phyloP scores from a whole-genome alignment of 208 protist species.

The Giardia duodenalis region DNA sequence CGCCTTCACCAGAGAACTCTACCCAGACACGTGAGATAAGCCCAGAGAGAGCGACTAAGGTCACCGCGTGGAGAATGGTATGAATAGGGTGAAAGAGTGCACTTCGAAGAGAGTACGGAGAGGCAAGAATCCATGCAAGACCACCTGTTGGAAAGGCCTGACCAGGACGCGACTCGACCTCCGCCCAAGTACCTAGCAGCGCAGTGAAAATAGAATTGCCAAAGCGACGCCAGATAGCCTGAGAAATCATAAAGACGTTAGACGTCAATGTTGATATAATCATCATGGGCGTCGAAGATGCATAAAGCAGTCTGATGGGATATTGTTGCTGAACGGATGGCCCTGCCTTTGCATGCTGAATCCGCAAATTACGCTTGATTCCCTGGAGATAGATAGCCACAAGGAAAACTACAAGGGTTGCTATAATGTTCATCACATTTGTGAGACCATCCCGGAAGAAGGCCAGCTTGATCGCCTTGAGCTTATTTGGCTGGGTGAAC shows the following conservation, averaged over 20 bases:
- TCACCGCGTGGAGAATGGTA: constrained; percentile 85
- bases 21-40: constrained; percentile 96
- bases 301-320: constrained; percentile 99
- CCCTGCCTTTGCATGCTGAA: constrained; percentile 56
- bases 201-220: constrained; percentile 83
- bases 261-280: constrained; percentile 93
- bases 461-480: constrained; percentile 88
- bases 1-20: constrained; percentile 77
- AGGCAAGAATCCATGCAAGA: constrained; percentile 93
- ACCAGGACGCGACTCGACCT: constrained; percentile 49
- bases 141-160: constrained; percentile 71
- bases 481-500: constrained; percentile 75
- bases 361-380: constrained; percentile 83
- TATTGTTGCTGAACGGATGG: constrained; percentile 58
- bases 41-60: constrained; percentile 86
- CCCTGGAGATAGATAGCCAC: constrained; percentile 98
- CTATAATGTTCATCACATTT: constrained; percentile 96
- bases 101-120: constrained; percentile 66
- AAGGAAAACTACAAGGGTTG: constrained; percentile 91
- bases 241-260: constrained; percentile 97
- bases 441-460: constrained; percentile 96
- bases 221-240: constrained; percentile 92
- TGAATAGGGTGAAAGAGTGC: constrained; percentile 81
- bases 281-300: constrained; percentile 99
- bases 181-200: constrained; percentile 87